Percentiles rank a stretch among this genome's conserved stretches.
These are phyloP conservation scores for Umbellularia californica DNA, from an alignment of 164 flowering plant genomes.

Conservation along the genomic window DNA sequence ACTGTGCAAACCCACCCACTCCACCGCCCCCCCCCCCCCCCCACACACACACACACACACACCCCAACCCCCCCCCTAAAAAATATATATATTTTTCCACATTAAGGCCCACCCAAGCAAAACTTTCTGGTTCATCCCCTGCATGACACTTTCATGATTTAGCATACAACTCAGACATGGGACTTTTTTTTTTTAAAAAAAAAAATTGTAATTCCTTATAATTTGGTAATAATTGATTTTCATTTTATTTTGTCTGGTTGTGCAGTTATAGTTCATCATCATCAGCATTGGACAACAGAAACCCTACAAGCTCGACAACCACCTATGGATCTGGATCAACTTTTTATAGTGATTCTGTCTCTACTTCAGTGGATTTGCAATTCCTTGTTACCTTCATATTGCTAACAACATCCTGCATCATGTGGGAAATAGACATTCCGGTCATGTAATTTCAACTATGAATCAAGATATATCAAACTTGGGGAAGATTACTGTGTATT, in stretches of 20 bases:
- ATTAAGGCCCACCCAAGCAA: not conserved
- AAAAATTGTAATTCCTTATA: too few species aligned
- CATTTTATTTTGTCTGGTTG: not conserved
- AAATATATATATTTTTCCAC: not conserved
- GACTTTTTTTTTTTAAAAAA: not conserved
- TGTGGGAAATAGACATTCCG: not conserved
- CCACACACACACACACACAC: too few species aligned
- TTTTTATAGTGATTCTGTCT: constrained; percentile 18
- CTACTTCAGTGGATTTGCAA: constrained; percentile 26
- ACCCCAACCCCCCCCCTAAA: too few species aligned
- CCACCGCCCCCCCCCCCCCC: too few species aligned
- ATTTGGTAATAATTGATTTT: not conserved
- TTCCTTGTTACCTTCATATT: constrained; percentile 25
- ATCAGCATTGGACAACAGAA: constrained; percentile 34
- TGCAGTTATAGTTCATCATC: constrained; percentile 23
- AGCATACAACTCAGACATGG: not conserved
- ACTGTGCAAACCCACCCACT: too few species aligned
- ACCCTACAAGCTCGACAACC: constrained; percentile 33
- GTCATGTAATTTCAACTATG: not conserved
- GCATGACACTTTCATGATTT: not conserved
- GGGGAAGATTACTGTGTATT: not conserved
- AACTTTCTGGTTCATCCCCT: too few species aligned
- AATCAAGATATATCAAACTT: not conserved
- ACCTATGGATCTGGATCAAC: constrained; percentile 42
- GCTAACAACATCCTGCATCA: constrained; percentile 20